Evolutionary conservation across 495 filamentous ascomycete genomes (phyloP), one percentile per base, ranked within the genome.

Genomic region (Trichoderma parareesei): DNA sequence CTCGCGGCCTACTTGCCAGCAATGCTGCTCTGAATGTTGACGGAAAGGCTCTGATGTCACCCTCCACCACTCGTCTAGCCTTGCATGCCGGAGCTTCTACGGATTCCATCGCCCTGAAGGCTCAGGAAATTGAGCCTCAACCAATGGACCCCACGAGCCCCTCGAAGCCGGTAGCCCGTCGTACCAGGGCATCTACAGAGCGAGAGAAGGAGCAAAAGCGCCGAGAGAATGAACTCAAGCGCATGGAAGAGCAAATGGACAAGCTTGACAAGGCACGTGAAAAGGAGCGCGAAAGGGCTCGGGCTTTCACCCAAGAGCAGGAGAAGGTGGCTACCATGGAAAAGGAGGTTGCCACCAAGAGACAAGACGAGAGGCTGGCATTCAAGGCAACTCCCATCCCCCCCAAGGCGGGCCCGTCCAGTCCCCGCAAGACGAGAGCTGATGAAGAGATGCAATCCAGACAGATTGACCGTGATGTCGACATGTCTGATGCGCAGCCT

Each of bases 11-110:
- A 53, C 88, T 96, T 66, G 88, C 88, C 16, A 93, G 86, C 65
- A 90, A 88, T 69, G 90, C 89, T 33, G 88, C 88, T n/a, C 92
- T 86, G 65, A 90, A 88, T 69, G 90, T 88, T 33, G 88, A 92
- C 64, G 87, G 88, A 8, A 92, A 89, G 16, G 80, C 77, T 0
- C 64, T 79, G 38, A 66, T 83, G 37, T 81, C 80, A 7, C 77
- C 82, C 13, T 75, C 79, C 14, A 72, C 71, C 8, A 71, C 71
- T 33, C 69, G 71, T 42, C 66, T 78, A 4, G 77, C 72, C 35
- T 63, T 75, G 9, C 73, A 79, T 46, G 38, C 67, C 2, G 67
- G 68, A 5, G 61, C 74, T 8, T 80, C 79, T 3, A 74, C 73
- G 1, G 78, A 79, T 41, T 73, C 77, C 0, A 71, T 78, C 33